phyloP scores from a whole-genome alignment of 148 eudicot genomes.

The Nepenthes gracilis region DNA sequence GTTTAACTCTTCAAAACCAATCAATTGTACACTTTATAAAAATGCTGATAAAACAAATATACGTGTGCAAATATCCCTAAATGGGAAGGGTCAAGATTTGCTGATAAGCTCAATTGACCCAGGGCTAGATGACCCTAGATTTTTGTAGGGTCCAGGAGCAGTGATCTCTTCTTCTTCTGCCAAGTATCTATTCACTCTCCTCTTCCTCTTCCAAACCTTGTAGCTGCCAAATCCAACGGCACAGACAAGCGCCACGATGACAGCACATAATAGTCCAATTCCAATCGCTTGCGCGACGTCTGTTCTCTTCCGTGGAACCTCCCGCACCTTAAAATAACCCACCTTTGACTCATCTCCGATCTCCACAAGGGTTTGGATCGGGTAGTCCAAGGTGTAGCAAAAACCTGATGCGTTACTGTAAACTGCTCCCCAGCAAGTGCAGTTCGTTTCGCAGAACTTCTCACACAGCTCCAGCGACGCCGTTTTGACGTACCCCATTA shows the following conservation, averaged over 20 bases:
- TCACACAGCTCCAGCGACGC: constrained; percentile 44
- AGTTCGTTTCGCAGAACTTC: constrained; percentile 41
- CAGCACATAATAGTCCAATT: constrained; percentile 46
- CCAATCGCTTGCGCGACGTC: constrained; percentile 27
- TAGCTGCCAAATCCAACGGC: constrained; percentile 33
- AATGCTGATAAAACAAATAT: too few relatives aligned
- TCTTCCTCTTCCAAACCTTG: constrained; percentile 29
- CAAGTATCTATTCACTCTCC: constrained; percentile 30
- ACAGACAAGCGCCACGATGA: constrained; percentile 25
- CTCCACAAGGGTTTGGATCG: constrained; percentile 54
- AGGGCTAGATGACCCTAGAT: constrained; percentile 51
- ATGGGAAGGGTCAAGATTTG: constrained; percentile 7
- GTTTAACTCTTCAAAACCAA: too few relatives aligned
- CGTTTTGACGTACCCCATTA: constrained; percentile 37
- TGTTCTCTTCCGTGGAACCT: constrained; percentile 29
- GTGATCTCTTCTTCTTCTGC: constrained; percentile 40
- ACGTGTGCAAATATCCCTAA: too few relatives aligned
- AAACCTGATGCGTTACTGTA: constrained; percentile 71
- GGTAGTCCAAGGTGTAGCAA: constrained; percentile 74
- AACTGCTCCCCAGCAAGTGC: constrained; percentile 85
- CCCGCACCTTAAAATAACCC: constrained; percentile 82
- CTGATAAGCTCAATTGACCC: constrained; percentile 54
- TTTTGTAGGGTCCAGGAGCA: constrained; percentile 61
- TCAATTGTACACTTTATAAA: too few relatives aligned
- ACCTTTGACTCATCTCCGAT: constrained; percentile 56